Base-by-base conservation (phyloP, 495 filamentous ascomycete species). In the Geopyxis carbonaria region DNA sequence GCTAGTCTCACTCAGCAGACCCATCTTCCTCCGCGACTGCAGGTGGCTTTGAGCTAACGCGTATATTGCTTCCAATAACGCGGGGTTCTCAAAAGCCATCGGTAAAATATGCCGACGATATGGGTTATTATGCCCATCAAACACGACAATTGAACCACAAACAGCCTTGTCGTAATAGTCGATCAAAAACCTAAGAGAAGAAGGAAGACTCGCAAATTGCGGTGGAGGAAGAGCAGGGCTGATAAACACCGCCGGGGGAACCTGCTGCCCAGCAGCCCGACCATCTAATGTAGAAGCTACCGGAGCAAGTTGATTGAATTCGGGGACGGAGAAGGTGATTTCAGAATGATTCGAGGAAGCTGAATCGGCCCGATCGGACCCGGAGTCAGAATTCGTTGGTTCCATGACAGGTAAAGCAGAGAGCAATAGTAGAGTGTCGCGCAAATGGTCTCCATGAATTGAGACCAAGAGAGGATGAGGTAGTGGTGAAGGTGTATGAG, bases 61-160 rank as follows among this genome's bases (percentile, higher is more conserved):
- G 45, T 86, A 89, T 53, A 95, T 83, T 11, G 87, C 86, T 57
- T 93, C 82, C 51, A 87, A 81, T 15, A 94, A 60, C 45, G 82
- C 84, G 49, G 76, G 72, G 57, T 80, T 93, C 21, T 70, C 64
- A 33, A 76, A 66, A 13, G 83, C 81, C 27, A 94, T 66, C 15
- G 72, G 76, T 23, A 93, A 66, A 30, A 95, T 75, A 45, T 91
- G 77, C 36, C 76, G 75, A 38, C 87, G 68, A 55, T 85, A 95
- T 1, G 87, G 87, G 51, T 94, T 76, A 40, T 59, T 72, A 7
- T 81, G 78, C 6, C 74, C 74, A 52, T 95, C 87, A 59, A 93
- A 89, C 32, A 84, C 77, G 11, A 94, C 84, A 49, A 93, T 78
- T 44, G 81, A 78, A 0, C 82, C 80, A 44, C 86, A 89, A 58